Evolutionary conservation across 2,329 filamentous ascomycete genomes (phyloP), one percentile per base, ranked within the genome.

Genomic region (Amauroascus verrucosus): DNA sequence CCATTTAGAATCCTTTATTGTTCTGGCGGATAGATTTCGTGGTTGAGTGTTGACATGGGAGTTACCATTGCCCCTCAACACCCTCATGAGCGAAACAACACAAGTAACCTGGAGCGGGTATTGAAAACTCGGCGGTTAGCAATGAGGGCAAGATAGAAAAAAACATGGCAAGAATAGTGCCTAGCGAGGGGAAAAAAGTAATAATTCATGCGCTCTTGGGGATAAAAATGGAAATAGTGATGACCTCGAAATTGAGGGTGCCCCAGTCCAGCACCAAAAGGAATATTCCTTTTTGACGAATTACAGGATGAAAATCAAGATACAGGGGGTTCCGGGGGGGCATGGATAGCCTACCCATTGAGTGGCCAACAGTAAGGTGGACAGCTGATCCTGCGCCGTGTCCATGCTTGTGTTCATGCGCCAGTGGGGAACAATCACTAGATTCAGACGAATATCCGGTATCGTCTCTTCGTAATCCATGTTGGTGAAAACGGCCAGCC

Each of bases 1-100:
- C 45, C 45, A 38, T 48, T 48, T 24, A 32, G n/a, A 14, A 32
- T 24, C 16, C 48, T 43, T 50, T 50, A 50, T 50, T 50, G 48
- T 50, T 41, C 35, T 50, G 48, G 13, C 26, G 22, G 28, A 48
- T 26, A 40, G 3, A 16, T 35, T 3, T 18, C 18, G 18, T 18
- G 11, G 14, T 30, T 37, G 16, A 37, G 6, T 13, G 22, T 20
- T 20, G 20, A 37, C 46, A 48, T 48, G 46, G 46, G 28, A 48
- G 13, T 48, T 48, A 20, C 46, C 46, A 38, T 11, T 32, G 26
- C 28, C 6, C 44, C n/a, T 28, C 24, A 45, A 6, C 41, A n/a
- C 18, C 30, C 32, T 38, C 18, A 38, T 16, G 32, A 20, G 46
- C 16, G 2, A n/a, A 18, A 28, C 18, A 37, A 48, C 18, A 48